These are phyloP conservation scores for Microbotryum silenes-acaulis DNA, from an alignment of 1,284 basidiomycete species.

Conservation along the genomic window DNA sequence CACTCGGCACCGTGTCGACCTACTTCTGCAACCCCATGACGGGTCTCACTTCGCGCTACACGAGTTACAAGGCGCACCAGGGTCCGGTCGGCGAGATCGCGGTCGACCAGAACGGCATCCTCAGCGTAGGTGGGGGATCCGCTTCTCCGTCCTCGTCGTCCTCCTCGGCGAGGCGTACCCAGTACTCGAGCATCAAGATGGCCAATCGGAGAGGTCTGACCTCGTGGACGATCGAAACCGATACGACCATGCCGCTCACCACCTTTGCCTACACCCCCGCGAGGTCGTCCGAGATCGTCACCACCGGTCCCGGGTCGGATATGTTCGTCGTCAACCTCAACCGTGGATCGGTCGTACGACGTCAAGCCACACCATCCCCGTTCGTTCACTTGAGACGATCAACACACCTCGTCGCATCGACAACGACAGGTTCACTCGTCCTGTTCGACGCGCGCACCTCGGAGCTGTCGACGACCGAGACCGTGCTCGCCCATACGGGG, in stretches of 20 bases:
- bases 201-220: slow-evolving; percentile 41
- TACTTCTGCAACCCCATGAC: slow-evolving; percentile 21
- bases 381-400: slow-evolving; percentile 26
- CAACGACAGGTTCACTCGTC: slow-evolving; percentile 25
- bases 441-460: slow-evolving; percentile 33
- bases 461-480: slow-evolving; percentile 26
- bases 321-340: slow-evolving; percentile 21
- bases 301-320: slow-evolving; percentile 28
- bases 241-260: slow-evolving; percentile 19
- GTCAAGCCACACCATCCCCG: slow-evolving; percentile 17
- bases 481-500: slow-evolving; percentile 67
- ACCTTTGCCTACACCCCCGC: slow-evolving; percentile 29
- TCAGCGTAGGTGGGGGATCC: slow-evolving; percentile 37
- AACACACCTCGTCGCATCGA: slow-evolving; percentile 29
- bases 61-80: slow-evolving; percentile 34
- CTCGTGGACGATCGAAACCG: slow-evolving; percentile 37
- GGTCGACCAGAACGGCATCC: slow-evolving; percentile 40
- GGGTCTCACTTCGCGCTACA: slow-evolving; percentile 27
- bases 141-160: background rate
- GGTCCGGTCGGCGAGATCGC: slow-evolving; percentile 37
- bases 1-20: slow-evolving; percentile 20
- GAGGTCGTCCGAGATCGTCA: slow-evolving; percentile 25
- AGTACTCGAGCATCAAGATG: slow-evolving; percentile 37
- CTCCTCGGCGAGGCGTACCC: background rate
- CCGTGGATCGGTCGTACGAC: slow-evolving; percentile 22